Conservation (phyloP, 495 filamentous ascomycete species). For the Mytilinidion resinicola region DNA sequence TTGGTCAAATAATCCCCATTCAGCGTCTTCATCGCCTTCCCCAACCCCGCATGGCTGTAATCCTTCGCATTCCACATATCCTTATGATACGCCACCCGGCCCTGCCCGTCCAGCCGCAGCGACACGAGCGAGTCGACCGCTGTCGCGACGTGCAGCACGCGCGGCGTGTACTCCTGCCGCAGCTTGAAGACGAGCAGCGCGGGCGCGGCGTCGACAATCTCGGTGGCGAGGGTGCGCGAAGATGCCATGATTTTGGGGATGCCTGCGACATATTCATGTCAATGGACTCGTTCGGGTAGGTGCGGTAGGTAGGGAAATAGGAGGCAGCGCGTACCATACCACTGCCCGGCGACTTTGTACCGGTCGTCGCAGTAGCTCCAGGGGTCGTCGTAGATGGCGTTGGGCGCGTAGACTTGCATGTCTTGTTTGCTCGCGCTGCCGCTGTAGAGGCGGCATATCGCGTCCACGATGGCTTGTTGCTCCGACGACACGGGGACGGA, state of each 20-base stretch:
- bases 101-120: conserved; percentile 39
- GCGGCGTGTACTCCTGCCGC: conserved; percentile 43
- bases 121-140: conserved; percentile 39
- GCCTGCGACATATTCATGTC: not conserved
- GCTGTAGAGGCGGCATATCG: conserved; percentile 41
- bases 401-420: conserved; percentile 44
- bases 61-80: conserved; percentile 50
- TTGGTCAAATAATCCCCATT: conserved; percentile 45
- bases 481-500: conserved; percentile 35
- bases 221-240: conserved; percentile 38
- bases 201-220: conserved; percentile 36
- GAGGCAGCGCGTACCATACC: conserved; percentile 38
- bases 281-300: too few relatives aligned
- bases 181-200: conserved; percentile 41
- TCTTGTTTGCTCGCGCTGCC: conserved; percentile 45
- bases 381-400: conserved; percentile 46
- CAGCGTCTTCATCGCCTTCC: conserved; percentile 43
- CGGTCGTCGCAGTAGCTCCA: conserved; percentile 47
- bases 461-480: conserved; percentile 36
- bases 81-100: conserved; percentile 46
- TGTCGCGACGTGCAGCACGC: conserved; percentile 32
- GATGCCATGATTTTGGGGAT: conserved; percentile 41
- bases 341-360: conserved; percentile 47
- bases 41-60: conserved; percentile 45
- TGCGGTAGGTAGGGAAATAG: not conserved